Conservation (phyloP, 108 stramenopile species). For the Nitzschia sp. region DNA sequence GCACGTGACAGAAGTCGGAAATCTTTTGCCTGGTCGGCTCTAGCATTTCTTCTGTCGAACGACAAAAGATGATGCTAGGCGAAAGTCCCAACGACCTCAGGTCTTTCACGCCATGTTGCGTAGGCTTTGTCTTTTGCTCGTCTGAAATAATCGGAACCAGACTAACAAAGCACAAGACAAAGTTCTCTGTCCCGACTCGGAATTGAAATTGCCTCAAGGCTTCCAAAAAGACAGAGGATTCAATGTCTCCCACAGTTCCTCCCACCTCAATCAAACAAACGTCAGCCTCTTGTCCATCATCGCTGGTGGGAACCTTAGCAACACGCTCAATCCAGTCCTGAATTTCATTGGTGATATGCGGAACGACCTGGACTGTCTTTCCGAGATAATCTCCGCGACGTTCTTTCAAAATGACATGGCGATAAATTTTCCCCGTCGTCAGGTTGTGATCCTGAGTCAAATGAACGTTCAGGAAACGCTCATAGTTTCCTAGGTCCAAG, state of each 20-base stretch:
- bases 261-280: constrained; percentile 99
- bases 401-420: constrained; percentile 92
- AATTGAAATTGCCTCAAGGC: constrained; percentile 98
- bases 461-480: constrained; percentile 90
- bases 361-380: constrained; percentile 97
- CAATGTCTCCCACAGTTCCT: constrained; percentile 99
- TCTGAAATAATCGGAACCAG: constrained; percentile 96
- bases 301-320: constrained; percentile 75
- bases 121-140: constrained; percentile 99
- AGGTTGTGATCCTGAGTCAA: constrained; percentile 94
- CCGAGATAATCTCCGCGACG: constrained; percentile 97
- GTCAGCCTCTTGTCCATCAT: constrained; percentile 73
- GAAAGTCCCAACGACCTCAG: constrained; percentile 91
- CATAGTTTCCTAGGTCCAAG: constrained; percentile 98
- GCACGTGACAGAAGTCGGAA: constrained; percentile 95
- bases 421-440: constrained; percentile 98
- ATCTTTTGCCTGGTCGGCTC: constrained; percentile 91
- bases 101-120: constrained; percentile 98
- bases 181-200: constrained; percentile 93
- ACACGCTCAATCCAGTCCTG: constrained; percentile 87
- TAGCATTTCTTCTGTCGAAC: constrained; percentile 79
- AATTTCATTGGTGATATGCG: constrained; percentile 92
- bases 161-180: constrained; percentile 94
- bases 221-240: constrained; percentile 93
- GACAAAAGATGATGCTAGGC: constrained; percentile 96